Percentiles rank a stretch among this genome's conserved stretches.
Evolutionary conservation across 2,329 filamentous ascomycete species (phyloP).

Genomic region (Epichloe brachyelytri): DNA sequence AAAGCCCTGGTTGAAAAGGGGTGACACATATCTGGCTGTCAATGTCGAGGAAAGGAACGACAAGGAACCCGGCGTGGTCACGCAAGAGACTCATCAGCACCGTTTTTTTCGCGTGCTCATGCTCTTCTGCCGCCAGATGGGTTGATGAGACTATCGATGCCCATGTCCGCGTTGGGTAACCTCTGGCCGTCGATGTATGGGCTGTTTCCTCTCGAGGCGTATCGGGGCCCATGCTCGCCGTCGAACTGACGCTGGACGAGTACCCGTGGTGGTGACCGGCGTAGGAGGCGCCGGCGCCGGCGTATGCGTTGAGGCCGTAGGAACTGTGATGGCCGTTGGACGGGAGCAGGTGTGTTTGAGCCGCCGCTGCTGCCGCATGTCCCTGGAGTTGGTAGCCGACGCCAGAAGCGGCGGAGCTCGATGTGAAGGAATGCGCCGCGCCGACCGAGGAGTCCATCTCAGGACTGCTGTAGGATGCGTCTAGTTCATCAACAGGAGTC

Average conservation of each 20-base stretch:
- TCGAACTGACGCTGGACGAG: conserved; percentile 41
- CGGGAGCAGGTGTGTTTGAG: conserved; percentile 3
- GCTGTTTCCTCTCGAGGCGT: conserved; percentile 22
- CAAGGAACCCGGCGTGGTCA: background rate
- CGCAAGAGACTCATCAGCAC: background rate
- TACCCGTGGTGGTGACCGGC: conserved; percentile 31
- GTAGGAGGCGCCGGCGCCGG: conserved; percentile 8
- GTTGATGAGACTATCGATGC: conserved; percentile 47
- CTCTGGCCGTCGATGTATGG: conserved; percentile 35
- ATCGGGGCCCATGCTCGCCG: conserved; percentile 22
- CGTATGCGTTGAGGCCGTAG: conserved; percentile 15
- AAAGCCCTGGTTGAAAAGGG: too few species aligned
- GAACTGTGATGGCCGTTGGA: conserved; percentile 1
- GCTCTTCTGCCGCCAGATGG: conserved; percentile 24
- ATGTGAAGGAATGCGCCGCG: conserved; percentile 23
- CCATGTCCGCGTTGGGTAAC: conserved; percentile 46
- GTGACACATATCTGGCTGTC: too few species aligned
- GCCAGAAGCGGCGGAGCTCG: conserved; percentile 20
- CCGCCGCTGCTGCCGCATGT: background rate
- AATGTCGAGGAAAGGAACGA: background rate
- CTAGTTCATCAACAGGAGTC: conserved; percentile 46
- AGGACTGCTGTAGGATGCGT: conserved; percentile 43
- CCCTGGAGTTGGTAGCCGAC: conserved; percentile 3
- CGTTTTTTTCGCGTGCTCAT: background rate
- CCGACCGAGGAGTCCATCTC: conserved; percentile 32